These are phyloP conservation scores for Pyricularia sp. DNA, from an alignment of 2,329 filamentous ascomycete genomes.

Conservation along the genomic window DNA sequence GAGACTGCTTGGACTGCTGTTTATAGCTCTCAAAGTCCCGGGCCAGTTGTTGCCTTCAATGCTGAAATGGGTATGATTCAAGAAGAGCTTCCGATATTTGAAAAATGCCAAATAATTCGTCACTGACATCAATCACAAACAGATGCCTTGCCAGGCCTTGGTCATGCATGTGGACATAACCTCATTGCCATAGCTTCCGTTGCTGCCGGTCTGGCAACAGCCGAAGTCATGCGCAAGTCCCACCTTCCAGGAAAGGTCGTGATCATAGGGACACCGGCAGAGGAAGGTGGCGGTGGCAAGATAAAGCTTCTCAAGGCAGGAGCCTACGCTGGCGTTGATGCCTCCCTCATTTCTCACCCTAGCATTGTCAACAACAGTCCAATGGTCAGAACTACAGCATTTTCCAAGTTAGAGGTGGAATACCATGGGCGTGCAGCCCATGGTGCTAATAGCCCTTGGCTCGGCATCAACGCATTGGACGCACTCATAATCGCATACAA, in stretches of 20 bases:
- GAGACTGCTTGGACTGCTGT: constrained; percentile 39
- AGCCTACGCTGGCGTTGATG: constrained; percentile 25
- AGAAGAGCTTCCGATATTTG: neutral
- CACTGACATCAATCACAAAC: constrained; percentile 11
- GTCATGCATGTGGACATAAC: constrained; percentile 43
- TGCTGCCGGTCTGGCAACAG: constrained; percentile 32
- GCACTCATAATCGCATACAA: constrained; percentile 37
- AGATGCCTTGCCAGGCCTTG: constrained; percentile 36
- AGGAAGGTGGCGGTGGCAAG: constrained; percentile 37
- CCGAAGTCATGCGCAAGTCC: constrained; percentile 26
- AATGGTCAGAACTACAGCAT: constrained; percentile 38
- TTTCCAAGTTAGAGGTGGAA: constrained; percentile 32
- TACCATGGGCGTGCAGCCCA: constrained; percentile 43
- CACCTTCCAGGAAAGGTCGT: constrained; percentile 29
- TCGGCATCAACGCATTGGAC: constrained; percentile 46
- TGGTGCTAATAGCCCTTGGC: constrained; percentile 47
- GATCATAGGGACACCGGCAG: constrained; percentile 38
- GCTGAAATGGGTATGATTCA: constrained; percentile 28
- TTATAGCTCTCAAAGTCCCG: constrained; percentile 30
- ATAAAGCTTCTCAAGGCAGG: constrained; percentile 30
- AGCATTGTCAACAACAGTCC: constrained; percentile 29
- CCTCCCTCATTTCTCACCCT: constrained; percentile 28
- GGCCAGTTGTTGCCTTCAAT: constrained; percentile 32
- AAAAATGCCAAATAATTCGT: neutral
- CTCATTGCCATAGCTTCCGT: constrained; percentile 36